A percentile compares a stretch with the other conserved stretches of the same genome.
phyloP scores from a whole-genome alignment of 768 basidiomycete species.

The Porpolomopsis calyptriformis region DNA sequence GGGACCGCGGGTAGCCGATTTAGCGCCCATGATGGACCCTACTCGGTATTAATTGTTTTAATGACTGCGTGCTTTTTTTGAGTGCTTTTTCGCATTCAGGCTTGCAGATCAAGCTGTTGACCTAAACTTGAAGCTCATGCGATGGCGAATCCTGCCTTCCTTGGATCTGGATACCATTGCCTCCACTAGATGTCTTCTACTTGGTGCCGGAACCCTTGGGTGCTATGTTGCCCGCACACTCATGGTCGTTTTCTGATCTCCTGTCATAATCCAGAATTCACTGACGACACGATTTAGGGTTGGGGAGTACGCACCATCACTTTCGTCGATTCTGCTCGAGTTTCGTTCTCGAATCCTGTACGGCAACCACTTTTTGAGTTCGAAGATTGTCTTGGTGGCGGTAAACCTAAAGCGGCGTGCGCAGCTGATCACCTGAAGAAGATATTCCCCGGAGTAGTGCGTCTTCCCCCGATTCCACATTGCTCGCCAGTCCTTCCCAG shows the following conservation, averaged over 20 bases:
- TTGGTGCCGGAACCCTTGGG: conserved; percentile 93
- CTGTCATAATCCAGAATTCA: not conserved
- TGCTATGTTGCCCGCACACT: conserved; percentile 90
- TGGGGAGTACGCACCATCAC: conserved; percentile 96
- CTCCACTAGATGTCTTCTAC: conserved; percentile 65
- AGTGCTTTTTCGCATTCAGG: conserved; percentile 28
- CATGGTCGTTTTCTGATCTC: conserved; percentile 48
- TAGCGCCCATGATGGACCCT: conserved; percentile 97
- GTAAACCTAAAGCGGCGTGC: conserved; percentile 86
- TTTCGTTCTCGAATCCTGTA: conserved; percentile 96
- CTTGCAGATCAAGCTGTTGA: conserved; percentile 97
- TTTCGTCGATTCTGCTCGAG: conserved; percentile 80
- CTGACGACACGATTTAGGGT: conserved; percentile 40
- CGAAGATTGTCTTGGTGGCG: conserved; percentile 84
- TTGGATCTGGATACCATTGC: conserved; percentile 86
- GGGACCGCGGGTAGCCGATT: conserved; percentile 76
- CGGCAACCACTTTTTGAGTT: conserved; percentile 96
- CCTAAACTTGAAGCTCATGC: conserved; percentile 94
- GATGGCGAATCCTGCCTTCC: conserved; percentile 87
- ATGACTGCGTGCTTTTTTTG: not conserved
- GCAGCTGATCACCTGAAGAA: conserved; percentile 78
- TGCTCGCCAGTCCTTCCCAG: not conserved
- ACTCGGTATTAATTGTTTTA: conserved; percentile 35
- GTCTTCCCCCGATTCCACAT: conserved; percentile 20
- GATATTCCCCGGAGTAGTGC: conserved; percentile 87